A percentile compares a stretch with the other conserved stretches of the same genome.
These are phyloP conservation scores for Xerocomus spinulosus DNA, from an alignment of 768 basidiomycete species.

Conservation along the genomic window DNA sequence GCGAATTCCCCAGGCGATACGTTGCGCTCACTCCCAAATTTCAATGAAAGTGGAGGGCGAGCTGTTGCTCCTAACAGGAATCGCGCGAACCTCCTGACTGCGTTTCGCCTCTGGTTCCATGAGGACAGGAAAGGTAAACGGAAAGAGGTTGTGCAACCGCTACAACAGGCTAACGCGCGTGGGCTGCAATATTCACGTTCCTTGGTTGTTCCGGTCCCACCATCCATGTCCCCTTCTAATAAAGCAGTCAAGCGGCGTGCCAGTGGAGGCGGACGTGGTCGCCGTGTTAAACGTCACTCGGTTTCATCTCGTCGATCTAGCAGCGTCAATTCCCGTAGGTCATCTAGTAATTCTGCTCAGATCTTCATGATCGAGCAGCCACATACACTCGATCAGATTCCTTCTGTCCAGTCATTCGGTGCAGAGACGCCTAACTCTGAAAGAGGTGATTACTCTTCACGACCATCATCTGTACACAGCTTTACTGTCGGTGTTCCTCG, in stretches of 20 bases:
- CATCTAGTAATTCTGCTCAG: conserved; percentile 50
- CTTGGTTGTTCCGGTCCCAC: conserved; percentile 19
- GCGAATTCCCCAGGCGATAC: conserved; percentile 51
- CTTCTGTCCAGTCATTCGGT: conserved; percentile 67
- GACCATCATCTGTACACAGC: conserved; percentile 85
- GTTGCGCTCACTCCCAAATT: conserved; percentile 44
- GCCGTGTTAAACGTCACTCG: conserved; percentile 64
- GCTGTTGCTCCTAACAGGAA: conserved; percentile 44
- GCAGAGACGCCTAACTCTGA: conserved; percentile 88
- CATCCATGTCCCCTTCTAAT: conserved; percentile 27
- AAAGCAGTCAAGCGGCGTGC: conserved; percentile 47
- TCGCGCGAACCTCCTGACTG: conserved; percentile 74
- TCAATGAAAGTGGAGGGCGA: conserved; percentile 33
- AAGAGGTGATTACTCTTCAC: conserved; percentile 67
- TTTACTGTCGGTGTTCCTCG: conserved; percentile 48
- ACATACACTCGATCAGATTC: conserved; percentile 42
- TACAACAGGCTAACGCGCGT: conserved; percentile 18
- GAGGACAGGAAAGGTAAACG: conserved; percentile 88
- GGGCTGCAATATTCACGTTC: conserved; percentile 26
- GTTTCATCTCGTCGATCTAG: conserved; percentile 83
- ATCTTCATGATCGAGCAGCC: conserved; percentile 53
- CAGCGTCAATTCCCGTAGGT: conserved; percentile 83
- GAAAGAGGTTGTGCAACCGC: conserved; percentile 40
- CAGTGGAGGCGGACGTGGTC: conserved; percentile 42
- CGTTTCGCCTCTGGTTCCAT: conserved; percentile 89